phyloP scores from a whole-genome alignment of 257 asterid species.

The Nyctanthes arbortristis region DNA sequence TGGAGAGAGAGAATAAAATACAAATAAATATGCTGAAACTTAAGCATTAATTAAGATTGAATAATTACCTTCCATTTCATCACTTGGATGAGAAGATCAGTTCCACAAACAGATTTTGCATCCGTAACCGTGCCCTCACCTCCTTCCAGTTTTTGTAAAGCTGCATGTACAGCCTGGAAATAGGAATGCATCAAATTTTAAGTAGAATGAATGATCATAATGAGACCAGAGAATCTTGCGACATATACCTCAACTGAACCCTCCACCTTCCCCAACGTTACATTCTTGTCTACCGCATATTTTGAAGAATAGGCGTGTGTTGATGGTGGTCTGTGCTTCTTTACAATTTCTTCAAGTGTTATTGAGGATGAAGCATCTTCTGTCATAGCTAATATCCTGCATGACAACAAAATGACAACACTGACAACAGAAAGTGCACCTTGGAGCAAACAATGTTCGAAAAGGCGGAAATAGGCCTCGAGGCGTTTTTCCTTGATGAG shows the following conservation, averaged over 20 bases:
- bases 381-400: slow-evolving; percentile 61
- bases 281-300: slow-evolving; percentile 34
- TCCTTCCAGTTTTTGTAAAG: slow-evolving; percentile 61
- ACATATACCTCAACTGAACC: slow-evolving; percentile 66
- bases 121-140: slow-evolving; percentile 69
- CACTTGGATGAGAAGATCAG: slow-evolving; percentile 67
- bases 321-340: slow-evolving; percentile 48
- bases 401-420: slow-evolving; percentile 17
- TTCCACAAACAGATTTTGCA: slow-evolving; percentile 81
- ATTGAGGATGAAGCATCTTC: slow-evolving; percentile 56
- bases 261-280: slow-evolving; percentile 83
- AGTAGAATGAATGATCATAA: slow-evolving; percentile 6
- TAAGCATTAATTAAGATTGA: slow-evolving; percentile 11
- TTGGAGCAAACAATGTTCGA: slow-evolving; percentile 2
- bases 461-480: too few relatives aligned
- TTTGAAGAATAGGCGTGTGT: slow-evolving; percentile 45
- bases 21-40: not conserved
- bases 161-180: slow-evolving; percentile 77
- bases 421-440: not conserved
- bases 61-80: slow-evolving; percentile 66
- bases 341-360: slow-evolving; percentile 45
- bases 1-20: not conserved
- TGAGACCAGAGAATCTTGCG: slow-evolving; percentile 10
- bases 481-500: too few relatives aligned
- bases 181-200: slow-evolving; percentile 10